phyloP scores from a whole-genome alignment of 2,329 filamentous ascomycete genomes.

The Aspergillus tamarii region DNA sequence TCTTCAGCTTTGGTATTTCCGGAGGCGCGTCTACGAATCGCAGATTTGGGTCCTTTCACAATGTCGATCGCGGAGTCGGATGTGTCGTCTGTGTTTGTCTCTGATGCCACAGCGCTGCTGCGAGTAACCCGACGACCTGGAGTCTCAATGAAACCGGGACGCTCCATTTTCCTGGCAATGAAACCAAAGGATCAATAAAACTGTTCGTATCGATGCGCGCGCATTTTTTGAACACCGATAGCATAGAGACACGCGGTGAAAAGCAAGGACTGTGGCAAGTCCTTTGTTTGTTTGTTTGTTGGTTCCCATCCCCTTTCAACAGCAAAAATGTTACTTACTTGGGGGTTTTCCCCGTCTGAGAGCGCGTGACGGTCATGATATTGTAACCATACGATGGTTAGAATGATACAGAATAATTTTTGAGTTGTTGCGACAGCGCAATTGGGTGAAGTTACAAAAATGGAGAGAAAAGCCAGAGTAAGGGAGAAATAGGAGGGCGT shows the following conservation, averaged over 20 bases:
- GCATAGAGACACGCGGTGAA: constrained; percentile 10
- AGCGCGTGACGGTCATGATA: constrained; percentile 53
- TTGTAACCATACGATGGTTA: constrained; percentile 19
- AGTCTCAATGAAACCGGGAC: constrained; percentile 57
- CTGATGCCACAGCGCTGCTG: constrained; percentile 42
- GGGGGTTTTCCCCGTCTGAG: constrained; percentile 56
- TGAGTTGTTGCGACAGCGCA: constrained; percentile 6
- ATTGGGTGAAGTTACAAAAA: constrained; percentile 15
- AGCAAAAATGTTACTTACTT: constrained; percentile 44
- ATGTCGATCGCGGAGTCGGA: constrained; percentile 29
- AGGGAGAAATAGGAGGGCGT: constrained; percentile 6
- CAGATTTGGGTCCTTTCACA: constrained; percentile 26
- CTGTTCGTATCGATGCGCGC: neutral
- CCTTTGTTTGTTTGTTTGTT: constrained; percentile 9
- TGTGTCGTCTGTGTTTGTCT: constrained; percentile 33
- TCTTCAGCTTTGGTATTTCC: constrained; percentile 34
- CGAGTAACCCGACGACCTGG: constrained; percentile 51
- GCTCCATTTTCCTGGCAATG: constrained; percentile 52
- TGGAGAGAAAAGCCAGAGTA: constrained; percentile 8
- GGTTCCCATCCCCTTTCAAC: constrained; percentile 1
- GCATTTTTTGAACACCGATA: neutral
- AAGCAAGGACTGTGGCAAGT: constrained; percentile 15
- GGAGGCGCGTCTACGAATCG: constrained; percentile 35
- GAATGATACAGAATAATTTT: neutral
- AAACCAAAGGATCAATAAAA: constrained; percentile 11